A percentile compares a stretch with the other conserved stretches of the same genome.
Conservation (phyloP, 192 early-diverging fungal genomes). For the Umbelopsis vinacea region DNA sequence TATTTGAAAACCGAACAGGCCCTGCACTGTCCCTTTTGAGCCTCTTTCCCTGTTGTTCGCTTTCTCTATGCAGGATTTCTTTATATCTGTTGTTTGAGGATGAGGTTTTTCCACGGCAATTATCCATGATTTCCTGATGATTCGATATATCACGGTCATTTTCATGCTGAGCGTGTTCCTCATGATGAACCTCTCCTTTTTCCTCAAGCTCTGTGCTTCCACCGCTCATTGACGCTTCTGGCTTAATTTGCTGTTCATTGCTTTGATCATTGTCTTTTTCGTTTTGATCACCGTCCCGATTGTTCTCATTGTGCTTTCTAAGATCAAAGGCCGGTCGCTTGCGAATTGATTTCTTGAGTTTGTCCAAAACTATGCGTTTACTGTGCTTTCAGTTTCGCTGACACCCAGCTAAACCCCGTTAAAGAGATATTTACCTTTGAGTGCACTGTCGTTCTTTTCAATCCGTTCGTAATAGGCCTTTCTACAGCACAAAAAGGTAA, state of each 20-base stretch:
- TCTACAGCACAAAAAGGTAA: background rate
- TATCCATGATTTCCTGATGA: too few relatives aligned
- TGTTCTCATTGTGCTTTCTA: background rate
- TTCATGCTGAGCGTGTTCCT: background rate
- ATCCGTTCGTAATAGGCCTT: conserved; percentile 44
- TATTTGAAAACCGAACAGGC: background rate
- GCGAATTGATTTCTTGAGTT: conserved; percentile 23
- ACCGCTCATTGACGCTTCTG: background rate
- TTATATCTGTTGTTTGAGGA: background rate
- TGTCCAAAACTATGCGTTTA: conserved; percentile 21
- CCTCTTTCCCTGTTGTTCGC: background rate
- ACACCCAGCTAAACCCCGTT: too few relatives aligned
- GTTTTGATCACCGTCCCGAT: background rate
- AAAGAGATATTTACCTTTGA: conserved; percentile 9
- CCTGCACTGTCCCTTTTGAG: background rate
- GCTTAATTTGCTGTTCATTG: background rate
- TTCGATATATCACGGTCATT: background rate
- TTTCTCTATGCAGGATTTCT: background rate
- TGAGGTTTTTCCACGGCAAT: too few relatives aligned
- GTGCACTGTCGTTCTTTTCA: conserved; percentile 33
- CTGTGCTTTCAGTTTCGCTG: too few relatives aligned
- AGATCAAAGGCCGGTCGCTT: conserved; percentile 9
- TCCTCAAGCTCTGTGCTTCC: background rate
- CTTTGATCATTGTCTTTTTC: background rate
- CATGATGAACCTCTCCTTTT: background rate